Conservation (phyloP, 75 land plant genomes). For the Azolla pinnata region DNA sequence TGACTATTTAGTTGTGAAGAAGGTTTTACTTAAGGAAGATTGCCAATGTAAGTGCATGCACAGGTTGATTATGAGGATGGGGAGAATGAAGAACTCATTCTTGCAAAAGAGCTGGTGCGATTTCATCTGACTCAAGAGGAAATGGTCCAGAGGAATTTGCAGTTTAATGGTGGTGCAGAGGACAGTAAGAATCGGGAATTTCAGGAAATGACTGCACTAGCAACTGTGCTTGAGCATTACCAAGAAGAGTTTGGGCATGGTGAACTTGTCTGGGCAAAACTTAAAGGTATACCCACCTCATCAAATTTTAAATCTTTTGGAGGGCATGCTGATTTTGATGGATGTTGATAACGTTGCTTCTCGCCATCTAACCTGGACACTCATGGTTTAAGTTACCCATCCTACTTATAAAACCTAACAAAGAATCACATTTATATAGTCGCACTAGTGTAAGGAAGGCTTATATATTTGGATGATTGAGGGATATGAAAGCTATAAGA, state of each 20-base stretch:
- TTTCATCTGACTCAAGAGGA: slow-evolving; percentile 56
- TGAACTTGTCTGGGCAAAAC: slow-evolving; percentile 84
- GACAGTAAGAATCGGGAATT: slow-evolving; percentile 36
- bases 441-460: too few species aligned
- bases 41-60: slow-evolving; percentile 3
- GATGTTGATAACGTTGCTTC: too few species aligned
- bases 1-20: not conserved
- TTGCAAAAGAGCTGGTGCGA: slow-evolving; percentile 49
- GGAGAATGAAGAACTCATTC: slow-evolving; percentile 42
- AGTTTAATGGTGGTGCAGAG: not conserved
- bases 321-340: not conserved
- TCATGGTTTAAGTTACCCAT: too few species aligned
- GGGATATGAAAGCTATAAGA: too few species aligned
- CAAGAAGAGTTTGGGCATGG: slow-evolving; percentile 52
- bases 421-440: too few species aligned
- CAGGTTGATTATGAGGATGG: slow-evolving; percentile 67
- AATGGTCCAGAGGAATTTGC: slow-evolving; percentile 30
- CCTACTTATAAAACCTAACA: too few species aligned
- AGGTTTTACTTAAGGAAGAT: too few species aligned
- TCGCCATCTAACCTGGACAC: too few species aligned
- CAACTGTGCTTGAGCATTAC: slow-evolving; percentile 48
- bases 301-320: not conserved
- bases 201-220: slow-evolving; percentile 52
- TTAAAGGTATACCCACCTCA: slow-evolving; percentile 36
- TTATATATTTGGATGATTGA: too few species aligned